Base-by-base conservation (phyloP, 441 rosid genomes). In the Melastoma candidum region DNA sequence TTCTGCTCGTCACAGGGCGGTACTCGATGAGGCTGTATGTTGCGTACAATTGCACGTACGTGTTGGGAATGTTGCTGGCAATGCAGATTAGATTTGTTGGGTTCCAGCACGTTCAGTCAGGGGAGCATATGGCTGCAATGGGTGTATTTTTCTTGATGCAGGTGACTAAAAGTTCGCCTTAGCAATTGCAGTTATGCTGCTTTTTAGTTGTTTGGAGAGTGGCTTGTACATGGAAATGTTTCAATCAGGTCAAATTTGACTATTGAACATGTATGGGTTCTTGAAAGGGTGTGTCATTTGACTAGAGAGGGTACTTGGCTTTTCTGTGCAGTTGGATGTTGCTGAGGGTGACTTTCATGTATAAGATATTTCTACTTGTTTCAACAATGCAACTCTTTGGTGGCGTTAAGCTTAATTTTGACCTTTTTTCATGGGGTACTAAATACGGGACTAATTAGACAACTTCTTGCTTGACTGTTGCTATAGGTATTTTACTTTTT, bases 51-150 rank as follows among this genome's bases (percentile, higher is more conserved):
- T 84, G 68, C 60, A 84, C 74, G 97, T 93, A 93, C 71, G 63
- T 93, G 57, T 61, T 93, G 72, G 98, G 98, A n/a, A 93, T 93
- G 97, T 64, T 93, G 70, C 84, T 93, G 2, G 97, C 98, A 0
- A 93, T 93, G 97, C 98, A 93, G 74, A 93, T 93, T 73, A 82
- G 97, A 12, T 89, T 93, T 66, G 97, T 93, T 24, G 98, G 98
- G 44, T 93, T 93, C 71, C 97, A 89, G 71, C 98, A 93, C 63
- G 97, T 93, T 47, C 98, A 93, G 54, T 93, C 97, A 14, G 99
- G 99, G 3, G 99, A 93, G 72, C 99, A 93, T 70, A 93, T 89
- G 99, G 99, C 81, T 0, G 93, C 97, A 1, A 83, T 93, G 99
- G 97, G 95, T 0, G 87, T 89, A 47, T 93, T 93, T 82, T 86